Evolutionary conservation across 345 rosid genomes (phyloP).

Genomic region (Eucalyptus fibrosa): DNA sequence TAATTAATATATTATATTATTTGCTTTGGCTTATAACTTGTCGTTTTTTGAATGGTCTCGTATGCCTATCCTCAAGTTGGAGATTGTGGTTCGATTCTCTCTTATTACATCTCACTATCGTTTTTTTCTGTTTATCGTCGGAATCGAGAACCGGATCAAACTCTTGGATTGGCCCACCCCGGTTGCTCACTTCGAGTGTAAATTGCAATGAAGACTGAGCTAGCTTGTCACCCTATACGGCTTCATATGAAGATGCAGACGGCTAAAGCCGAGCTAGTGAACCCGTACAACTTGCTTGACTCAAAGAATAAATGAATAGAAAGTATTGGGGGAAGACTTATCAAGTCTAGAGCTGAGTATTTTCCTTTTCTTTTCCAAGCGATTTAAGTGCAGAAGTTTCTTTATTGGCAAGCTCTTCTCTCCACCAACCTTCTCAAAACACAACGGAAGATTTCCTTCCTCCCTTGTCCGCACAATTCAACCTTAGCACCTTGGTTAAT

Average conservation of each 20-base stretch:
- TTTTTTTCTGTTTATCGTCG: too few species aligned
- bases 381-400: not conserved
- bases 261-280: not conserved
- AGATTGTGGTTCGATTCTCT: not conserved
- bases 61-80: not conserved
- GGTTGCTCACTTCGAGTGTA: not conserved
- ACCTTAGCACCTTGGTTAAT: not conserved
- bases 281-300: not conserved
- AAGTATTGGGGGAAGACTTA: not conserved
- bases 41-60: too few species aligned
- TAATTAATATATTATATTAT: not conserved
- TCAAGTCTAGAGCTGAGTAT: not conserved
- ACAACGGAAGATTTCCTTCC: not conserved
- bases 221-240: not conserved
- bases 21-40: too few species aligned
- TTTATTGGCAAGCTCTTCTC: not conserved
- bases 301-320: not conserved
- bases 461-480: not conserved
- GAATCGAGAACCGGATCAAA: not conserved
- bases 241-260: not conserved
- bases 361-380: not conserved
- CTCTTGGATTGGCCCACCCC: not conserved
- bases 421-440: not conserved
- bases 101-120: too few species aligned
- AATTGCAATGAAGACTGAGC: not conserved